These are phyloP conservation scores for Dicorynia guianensis DNA, from an alignment of 306 rosid genomes.

Conservation along the genomic window DNA sequence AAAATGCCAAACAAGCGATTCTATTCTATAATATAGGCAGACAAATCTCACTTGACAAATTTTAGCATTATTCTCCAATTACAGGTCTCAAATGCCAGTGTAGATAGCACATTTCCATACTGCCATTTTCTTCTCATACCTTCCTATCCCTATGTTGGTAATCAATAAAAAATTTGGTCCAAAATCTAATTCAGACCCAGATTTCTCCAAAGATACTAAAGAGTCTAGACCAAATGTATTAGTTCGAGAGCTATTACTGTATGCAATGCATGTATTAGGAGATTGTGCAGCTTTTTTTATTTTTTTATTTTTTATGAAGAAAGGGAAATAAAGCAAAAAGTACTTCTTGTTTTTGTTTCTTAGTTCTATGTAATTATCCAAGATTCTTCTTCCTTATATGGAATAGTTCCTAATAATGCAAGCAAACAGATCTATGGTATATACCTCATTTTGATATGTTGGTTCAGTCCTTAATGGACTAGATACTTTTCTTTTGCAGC, in stretches of 20 bases:
- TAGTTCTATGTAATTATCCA: not conserved
- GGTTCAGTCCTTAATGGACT: conserved; percentile 28
- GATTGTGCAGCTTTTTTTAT: not conserved
- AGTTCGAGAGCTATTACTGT: too few species aligned
- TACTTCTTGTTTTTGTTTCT: conserved; percentile 1
- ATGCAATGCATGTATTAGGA: not conserved
- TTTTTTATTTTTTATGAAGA: not conserved
- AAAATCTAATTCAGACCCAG: not conserved
- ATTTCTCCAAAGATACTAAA: not conserved
- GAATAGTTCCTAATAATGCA: conserved; percentile 16
- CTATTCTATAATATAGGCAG: too few species aligned
- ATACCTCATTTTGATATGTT: conserved; percentile 26
- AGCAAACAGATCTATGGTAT: conserved; percentile 9
- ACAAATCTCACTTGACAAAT: too few species aligned
- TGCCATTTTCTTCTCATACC: not conserved
- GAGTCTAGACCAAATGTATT: too few species aligned
- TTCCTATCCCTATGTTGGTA: not conserved
- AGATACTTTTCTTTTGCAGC: conserved; percentile 9
- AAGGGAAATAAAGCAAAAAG: conserved; percentile 11
- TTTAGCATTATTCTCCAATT: too few species aligned
- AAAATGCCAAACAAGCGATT: not conserved
- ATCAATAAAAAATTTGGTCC: not conserved
- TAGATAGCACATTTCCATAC: too few species aligned
- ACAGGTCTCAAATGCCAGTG: too few species aligned
- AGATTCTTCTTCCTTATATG: conserved; percentile 21